Conservation (phyloP, 2,329 filamentous ascomycete species). For the Tolypocladium paradoxum region DNA sequence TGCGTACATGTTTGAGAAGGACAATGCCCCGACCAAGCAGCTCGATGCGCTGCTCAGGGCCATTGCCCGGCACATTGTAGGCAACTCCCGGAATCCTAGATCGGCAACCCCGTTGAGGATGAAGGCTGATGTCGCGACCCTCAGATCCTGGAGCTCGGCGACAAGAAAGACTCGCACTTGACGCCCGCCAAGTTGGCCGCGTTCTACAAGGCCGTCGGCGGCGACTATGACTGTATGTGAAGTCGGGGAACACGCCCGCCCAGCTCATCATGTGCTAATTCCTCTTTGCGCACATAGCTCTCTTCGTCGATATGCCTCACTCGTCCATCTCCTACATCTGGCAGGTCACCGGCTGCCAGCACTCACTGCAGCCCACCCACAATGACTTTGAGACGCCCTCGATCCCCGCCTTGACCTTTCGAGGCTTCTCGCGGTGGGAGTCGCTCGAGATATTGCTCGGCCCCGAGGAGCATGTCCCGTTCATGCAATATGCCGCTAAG, state of each 20-base stretch:
- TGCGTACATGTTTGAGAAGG: conserved; percentile 55
- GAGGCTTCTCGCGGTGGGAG: conserved; percentile 89
- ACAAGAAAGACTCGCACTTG: conserved; percentile 39
- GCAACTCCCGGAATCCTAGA: conserved; percentile 13
- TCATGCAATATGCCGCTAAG: conserved; percentile 69
- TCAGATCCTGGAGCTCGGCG: conserved; percentile 48
- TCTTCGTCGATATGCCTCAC: conserved; percentile 68
- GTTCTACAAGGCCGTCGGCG: conserved; percentile 66
- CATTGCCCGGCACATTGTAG: conserved; percentile 61
- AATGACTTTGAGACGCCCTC: conserved; percentile 64
- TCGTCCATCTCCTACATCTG: conserved; percentile 83
- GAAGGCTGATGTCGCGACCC: neutral
- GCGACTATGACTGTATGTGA: conserved; percentile 58
- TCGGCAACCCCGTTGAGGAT: neutral
- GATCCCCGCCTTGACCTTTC: conserved; percentile 70
- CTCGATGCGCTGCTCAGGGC: conserved; percentile 59
- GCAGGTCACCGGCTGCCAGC: conserved; percentile 81
- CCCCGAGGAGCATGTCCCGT: conserved; percentile 78
- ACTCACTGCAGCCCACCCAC: conserved; percentile 67
- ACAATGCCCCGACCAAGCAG: conserved; percentile 57
- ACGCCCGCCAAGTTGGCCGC: conserved; percentile 62
- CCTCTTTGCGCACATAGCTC: conserved; percentile 27
- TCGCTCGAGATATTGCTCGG: conserved; percentile 80
- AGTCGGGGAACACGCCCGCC: neutral
- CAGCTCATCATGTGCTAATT: neutral